These are phyloP conservation scores for Oryza longistaminata DNA, from an alignment of 176 grass and related monocot species.

Conservation along the genomic window DNA sequence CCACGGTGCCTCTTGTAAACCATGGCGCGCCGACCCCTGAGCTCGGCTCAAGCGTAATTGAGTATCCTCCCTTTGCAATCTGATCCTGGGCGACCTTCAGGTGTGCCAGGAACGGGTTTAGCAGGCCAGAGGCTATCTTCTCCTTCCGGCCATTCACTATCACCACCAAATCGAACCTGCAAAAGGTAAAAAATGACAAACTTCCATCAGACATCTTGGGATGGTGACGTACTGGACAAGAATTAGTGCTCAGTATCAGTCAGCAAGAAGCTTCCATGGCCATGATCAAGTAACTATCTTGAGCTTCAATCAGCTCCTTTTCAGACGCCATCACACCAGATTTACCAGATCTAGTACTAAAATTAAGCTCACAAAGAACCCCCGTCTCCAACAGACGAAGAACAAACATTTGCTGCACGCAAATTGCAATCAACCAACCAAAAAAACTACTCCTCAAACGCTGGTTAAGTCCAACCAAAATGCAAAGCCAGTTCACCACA, in stretches of 20 bases:
- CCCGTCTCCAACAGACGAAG: conserved; percentile 5
- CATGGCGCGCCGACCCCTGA: conserved; percentile 44
- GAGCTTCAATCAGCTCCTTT: not conserved
- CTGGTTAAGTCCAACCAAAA: not conserved
- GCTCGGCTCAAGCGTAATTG: conserved; percentile 75
- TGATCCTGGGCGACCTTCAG: conserved; percentile 86
- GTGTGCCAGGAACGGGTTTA: conserved; percentile 82
- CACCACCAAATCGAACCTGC: conserved; percentile 93
- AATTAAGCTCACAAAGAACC: not conserved
- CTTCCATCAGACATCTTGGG: conserved; percentile 4
- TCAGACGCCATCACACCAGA: not conserved
- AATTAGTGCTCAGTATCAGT: not conserved
- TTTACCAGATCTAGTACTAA: conserved; percentile 31
- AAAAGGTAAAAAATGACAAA: conserved; percentile 39
- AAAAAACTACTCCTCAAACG: not conserved
- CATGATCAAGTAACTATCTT: not conserved
- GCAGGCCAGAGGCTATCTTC: conserved; percentile 90
- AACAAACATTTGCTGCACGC: not conserved
- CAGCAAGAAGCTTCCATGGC: not conserved
- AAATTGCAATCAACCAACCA: not conserved
- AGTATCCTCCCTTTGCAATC: conserved; percentile 89
- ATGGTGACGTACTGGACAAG: not conserved
- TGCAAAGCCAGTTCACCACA: not conserved
- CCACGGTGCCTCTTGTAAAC: conserved; percentile 83
- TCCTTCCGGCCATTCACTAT: conserved; percentile 73